Evolutionary conservation across 1,284 basidiomycete genomes (phyloP).

Genomic region (Apiotrichum montevideense): DNA sequence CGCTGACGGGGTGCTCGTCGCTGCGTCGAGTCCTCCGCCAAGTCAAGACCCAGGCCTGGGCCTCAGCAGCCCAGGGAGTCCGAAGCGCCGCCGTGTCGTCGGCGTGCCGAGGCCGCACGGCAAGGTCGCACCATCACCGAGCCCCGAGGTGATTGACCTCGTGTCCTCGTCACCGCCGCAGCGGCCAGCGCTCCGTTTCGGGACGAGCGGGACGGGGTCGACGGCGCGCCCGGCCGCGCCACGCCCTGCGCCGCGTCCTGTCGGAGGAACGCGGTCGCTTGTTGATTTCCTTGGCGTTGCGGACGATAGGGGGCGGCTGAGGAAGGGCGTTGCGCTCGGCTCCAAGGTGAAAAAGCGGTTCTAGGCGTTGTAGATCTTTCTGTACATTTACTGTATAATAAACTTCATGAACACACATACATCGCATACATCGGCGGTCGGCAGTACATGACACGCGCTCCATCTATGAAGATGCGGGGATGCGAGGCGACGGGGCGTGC

Average conservation of each 20-base stretch:
- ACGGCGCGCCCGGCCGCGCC: too few relatives aligned
- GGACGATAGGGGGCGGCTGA: constrained; percentile 29
- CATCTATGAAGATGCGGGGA: not conserved
- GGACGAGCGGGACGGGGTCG: not conserved
- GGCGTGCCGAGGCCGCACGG: too few relatives aligned
- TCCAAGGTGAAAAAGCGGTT: constrained; percentile 22
- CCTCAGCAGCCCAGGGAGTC: not conserved
- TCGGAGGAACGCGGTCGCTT: not conserved
- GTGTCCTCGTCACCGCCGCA: not conserved
- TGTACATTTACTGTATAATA: not conserved
- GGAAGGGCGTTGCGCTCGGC: constrained; percentile 24
- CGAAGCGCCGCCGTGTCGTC: too few relatives aligned
- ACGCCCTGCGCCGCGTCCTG: not conserved
- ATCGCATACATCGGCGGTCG: not conserved
- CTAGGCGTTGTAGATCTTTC: too few relatives aligned
- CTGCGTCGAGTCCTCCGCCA: not conserved
- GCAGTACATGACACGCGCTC: too few relatives aligned
- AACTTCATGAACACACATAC: not conserved
- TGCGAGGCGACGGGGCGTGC: not conserved
- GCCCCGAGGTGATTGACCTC: not conserved
- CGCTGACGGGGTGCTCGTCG: not conserved
- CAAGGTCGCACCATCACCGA: too few relatives aligned
- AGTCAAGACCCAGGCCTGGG: not conserved
- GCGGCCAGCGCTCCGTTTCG: not conserved
- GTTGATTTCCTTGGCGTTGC: constrained; percentile 14